Evolutionary conservation across 2,329 filamentous ascomycete genomes (phyloP).

Genomic region (Stagonosporopsis tanaceti): DNA sequence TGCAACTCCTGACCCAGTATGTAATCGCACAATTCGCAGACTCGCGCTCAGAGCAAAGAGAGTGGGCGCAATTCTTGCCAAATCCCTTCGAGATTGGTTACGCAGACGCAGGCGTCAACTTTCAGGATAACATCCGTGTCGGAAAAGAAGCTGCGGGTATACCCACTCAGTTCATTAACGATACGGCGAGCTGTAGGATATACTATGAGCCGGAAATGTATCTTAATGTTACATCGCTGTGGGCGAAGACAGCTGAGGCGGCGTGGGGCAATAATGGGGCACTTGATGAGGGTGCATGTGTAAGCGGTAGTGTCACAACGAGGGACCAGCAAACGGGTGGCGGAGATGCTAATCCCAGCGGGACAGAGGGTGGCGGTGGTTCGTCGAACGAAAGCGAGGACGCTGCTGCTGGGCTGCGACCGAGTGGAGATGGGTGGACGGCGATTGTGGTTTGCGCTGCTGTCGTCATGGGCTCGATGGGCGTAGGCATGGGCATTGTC

Average conservation of each 20-base stretch:
- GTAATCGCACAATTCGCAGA: conserved; percentile 31
- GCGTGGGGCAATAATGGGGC: conserved; percentile 41
- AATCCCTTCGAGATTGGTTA: conserved; percentile 32
- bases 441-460: conserved; percentile 21
- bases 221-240: conserved; percentile 60
- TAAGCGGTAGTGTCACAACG: conserved; percentile 39
- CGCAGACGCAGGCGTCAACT: conserved; percentile 45
- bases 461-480: conserved; percentile 19
- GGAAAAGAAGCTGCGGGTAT: conserved; percentile 45
- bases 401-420: conserved; percentile 25
- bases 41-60: conserved; percentile 12
- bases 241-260: conserved; percentile 53
- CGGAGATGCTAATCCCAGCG: conserved; percentile 34
- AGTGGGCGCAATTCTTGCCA: conserved; percentile 38
- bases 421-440: conserved; percentile 16
- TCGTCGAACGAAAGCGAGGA: conserved; percentile 22
- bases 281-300: conserved; percentile 39
- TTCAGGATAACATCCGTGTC: conserved; percentile 50
- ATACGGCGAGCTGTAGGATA: conserved; percentile 67
- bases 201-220: conserved; percentile 66
- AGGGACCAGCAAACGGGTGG: conserved; percentile 37
- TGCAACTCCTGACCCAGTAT: conserved; percentile 30
- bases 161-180: conserved; percentile 67
- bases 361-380: conserved; percentile 12
- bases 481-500: conserved; percentile 9